Percentiles rank a stretch among this genome's conserved stretches.
These are phyloP conservation scores for Lipomyces chichibuensis DNA, from an alignment of 805 yeast species.

Conservation along the genomic window DNA sequence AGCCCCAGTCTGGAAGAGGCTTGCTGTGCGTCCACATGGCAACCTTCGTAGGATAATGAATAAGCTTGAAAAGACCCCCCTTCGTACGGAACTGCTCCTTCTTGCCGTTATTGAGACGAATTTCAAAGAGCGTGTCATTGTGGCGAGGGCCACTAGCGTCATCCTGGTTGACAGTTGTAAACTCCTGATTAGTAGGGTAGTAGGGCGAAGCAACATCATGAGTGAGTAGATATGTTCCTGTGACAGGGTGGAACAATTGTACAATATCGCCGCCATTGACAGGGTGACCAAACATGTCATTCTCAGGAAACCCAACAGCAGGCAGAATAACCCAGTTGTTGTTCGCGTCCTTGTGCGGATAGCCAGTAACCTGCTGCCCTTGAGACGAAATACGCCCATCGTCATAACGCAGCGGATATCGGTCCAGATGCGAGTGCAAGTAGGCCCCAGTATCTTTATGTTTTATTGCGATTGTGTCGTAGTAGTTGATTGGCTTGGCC, in stretches of 20 bases:
- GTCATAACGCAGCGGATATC: conserved; percentile 89
- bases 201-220: conserved; percentile 97
- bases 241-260: conserved; percentile 78
- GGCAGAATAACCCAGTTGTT: conserved; percentile 90
- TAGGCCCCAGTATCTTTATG: conserved; percentile 79
- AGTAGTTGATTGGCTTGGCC: conserved; percentile 71
- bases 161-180: conserved; percentile 71
- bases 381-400: conserved; percentile 95
- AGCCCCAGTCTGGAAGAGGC: conserved; percentile 93
- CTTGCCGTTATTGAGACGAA: conserved; percentile 62
- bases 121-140: conserved; percentile 77
- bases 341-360: conserved; percentile 55
- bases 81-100: conserved; percentile 65
- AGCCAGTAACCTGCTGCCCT: conserved; percentile 90
- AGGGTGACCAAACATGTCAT: conserved; percentile 49
- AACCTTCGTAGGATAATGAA: conserved; percentile 85
- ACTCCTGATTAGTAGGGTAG: conserved; percentile 90
- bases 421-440: conserved; percentile 77
- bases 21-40: conserved; percentile 91
- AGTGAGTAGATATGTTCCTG: conserved; percentile 77
- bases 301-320: conserved; percentile 50
- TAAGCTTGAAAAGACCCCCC: conserved; percentile 65
- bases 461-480: conserved; percentile 73
- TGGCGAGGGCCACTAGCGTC: conserved; percentile 57
- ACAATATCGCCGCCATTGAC: conserved; percentile 73